phyloP scores from a whole-genome alignment of 2,329 filamentous ascomycete genomes.

The Epichloe sylvatica region DNA sequence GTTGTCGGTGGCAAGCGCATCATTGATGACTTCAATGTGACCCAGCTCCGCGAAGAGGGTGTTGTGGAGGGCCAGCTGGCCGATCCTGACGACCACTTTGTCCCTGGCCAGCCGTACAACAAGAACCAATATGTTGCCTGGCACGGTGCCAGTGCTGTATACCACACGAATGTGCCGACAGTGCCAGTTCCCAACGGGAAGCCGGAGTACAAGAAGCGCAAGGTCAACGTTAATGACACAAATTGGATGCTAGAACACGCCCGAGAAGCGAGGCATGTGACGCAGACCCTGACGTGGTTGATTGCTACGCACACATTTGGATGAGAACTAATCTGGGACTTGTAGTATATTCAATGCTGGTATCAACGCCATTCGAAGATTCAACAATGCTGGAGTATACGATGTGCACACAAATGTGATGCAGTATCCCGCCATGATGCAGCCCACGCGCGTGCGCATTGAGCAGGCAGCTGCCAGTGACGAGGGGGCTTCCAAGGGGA shows the following conservation, averaged over 20 bases:
- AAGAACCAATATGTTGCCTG: conserved; percentile 98
- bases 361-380: conserved; percentile 53
- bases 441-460: conserved; percentile 76
- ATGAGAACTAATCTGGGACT: background rate
- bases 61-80: conserved; percentile 79
- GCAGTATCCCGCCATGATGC: conserved; percentile 76
- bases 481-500: conserved; percentile 14
- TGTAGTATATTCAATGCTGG: conserved; percentile 69
- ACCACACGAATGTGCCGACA: conserved; percentile 68
- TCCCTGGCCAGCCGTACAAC: conserved; percentile 80
- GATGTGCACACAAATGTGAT: conserved; percentile 88
- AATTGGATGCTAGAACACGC: conserved; percentile 98
- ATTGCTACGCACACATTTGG: too few species aligned
- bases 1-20: conserved; percentile 80
- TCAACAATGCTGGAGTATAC: conserved; percentile 66
- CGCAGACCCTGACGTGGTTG: background rate
- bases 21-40: conserved; percentile 77
- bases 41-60: conserved; percentile 60
- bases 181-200: conserved; percentile 67
- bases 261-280: conserved; percentile 63
- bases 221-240: conserved; percentile 75
- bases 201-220: conserved; percentile 66
- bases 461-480: conserved; percentile 47
- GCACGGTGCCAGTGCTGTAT: conserved; percentile 93
- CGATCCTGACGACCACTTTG: conserved; percentile 71